phyloP scores from a whole-genome alignment of 2,329 filamentous ascomycete genomes.

The Neocatenulostroma microsporum region DNA sequence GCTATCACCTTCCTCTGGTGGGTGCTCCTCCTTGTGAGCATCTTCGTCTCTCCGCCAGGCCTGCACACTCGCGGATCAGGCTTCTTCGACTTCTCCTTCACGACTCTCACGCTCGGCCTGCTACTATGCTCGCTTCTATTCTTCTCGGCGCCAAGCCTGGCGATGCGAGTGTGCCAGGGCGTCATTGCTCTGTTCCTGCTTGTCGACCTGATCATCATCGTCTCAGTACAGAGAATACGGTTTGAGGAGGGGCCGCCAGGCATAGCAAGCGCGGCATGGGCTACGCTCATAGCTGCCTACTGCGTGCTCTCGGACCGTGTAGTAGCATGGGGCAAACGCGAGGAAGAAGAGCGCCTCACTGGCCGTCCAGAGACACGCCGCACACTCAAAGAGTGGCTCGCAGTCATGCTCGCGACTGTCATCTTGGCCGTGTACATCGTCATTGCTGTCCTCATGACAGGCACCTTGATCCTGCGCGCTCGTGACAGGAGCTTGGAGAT shows the following conservation, averaged over 20 bases:
- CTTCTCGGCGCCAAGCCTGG: conserved; percentile 74
- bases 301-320: conserved; percentile 69
- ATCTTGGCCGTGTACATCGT: conserved; percentile 61
- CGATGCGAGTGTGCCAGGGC: conserved; percentile 65
- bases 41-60: conserved; percentile 82
- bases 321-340: conserved; percentile 83
- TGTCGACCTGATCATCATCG: conserved; percentile 69
- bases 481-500: conserved; percentile 67
- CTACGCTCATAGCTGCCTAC: conserved; percentile 70
- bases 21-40: conserved; percentile 77
- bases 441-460: conserved; percentile 66
- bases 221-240: conserved; percentile 65
- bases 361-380: conserved; percentile 80
- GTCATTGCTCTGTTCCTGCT: conserved; percentile 60
- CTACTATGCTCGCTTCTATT: conserved; percentile 73
- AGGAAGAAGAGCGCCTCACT: conserved; percentile 88
- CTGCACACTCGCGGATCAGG: conserved; percentile 83
- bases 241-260: conserved; percentile 87
- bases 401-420: conserved; percentile 66
- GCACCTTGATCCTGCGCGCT: conserved; percentile 69
- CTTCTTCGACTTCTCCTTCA: conserved; percentile 82
- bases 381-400: conserved; percentile 74
- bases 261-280: conserved; percentile 78
- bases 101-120: conserved; percentile 67
- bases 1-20: conserved; percentile 81